Percentiles rank a stretch among this genome's conserved stretches.
Evolutionary conservation across 176 grass and related monocot species (phyloP).

Genomic region (Paspalum vaginatum): DNA sequence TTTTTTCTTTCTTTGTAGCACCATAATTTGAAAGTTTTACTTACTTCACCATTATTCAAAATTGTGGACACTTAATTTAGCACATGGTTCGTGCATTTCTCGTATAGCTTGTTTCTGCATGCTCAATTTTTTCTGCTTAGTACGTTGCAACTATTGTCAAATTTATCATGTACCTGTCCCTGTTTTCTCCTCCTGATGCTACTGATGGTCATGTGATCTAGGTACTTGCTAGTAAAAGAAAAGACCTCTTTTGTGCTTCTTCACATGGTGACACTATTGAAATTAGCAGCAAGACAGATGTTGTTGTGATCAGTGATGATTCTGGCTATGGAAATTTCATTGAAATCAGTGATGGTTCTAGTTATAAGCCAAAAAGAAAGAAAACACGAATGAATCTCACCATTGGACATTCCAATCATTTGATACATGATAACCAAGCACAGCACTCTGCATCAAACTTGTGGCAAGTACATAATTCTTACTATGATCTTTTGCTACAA

Average conservation of each 20-base stretch:
- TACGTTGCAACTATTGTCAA: neutral
- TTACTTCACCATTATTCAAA: neutral
- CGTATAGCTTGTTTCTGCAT: neutral
- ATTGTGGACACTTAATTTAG: neutral
- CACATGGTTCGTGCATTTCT: conserved; percentile 20
- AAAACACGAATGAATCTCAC: conserved; percentile 7
- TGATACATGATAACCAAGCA: neutral
- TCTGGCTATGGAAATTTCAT: neutral
- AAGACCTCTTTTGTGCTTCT: neutral
- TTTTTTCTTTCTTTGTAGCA: neutral
- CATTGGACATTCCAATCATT: conserved; percentile 4
- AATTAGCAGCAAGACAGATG: conserved; percentile 10
- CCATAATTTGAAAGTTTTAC: neutral
- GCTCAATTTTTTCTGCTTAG: neutral
- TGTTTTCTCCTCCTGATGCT: neutral
- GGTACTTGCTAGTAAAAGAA: conserved; percentile 22
- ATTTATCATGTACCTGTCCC: neutral
- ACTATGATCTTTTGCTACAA: neutral
- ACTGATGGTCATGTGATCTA: conserved; percentile 26
- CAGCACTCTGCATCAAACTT: neutral
- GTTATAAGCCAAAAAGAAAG: conserved; percentile 11
- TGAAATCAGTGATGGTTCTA: conserved; percentile 34
- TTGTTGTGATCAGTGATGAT: conserved; percentile 25
- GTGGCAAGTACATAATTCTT: conserved; percentile 3
- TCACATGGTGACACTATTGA: conserved; percentile 13